Conservation (phyloP, 371 early-diverging fungal genomes). For the Apophysomyces ossiformis region DNA sequence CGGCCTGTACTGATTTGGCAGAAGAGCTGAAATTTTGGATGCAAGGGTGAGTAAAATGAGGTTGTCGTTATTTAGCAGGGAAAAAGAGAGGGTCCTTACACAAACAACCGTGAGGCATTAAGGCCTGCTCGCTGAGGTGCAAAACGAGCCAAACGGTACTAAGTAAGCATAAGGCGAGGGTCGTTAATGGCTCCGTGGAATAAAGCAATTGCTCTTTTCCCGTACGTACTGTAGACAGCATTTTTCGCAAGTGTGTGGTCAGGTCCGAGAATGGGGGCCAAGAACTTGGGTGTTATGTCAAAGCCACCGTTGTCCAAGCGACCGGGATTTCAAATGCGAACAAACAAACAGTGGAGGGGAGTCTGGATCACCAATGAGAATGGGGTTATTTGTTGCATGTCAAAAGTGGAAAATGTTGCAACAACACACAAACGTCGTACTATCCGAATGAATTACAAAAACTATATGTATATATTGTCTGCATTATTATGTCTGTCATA, state of each 20-base stretch:
- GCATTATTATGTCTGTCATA: too few species aligned
- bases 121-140: not conserved
- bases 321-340: too few species aligned
- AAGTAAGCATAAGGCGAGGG: not conserved
- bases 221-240: constrained; percentile 3
- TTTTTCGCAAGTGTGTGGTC: not conserved
- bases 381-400: too few species aligned
- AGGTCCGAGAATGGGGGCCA: not conserved
- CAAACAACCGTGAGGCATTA: not conserved
- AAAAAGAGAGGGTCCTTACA: not conserved
- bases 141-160: not conserved
- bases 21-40: not conserved
- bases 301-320: not conserved
- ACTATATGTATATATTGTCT: too few species aligned
- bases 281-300: not conserved
- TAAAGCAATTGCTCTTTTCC: not conserved
- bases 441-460: too few species aligned
- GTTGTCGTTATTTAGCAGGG: not conserved
- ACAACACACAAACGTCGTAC: too few species aligned
- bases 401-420: too few species aligned
- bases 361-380: too few species aligned
- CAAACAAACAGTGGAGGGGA: too few species aligned
- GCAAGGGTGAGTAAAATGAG: not conserved
- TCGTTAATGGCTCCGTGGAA: not conserved
- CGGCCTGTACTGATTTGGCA: constrained; percentile 1